phyloP scores from a whole-genome alignment of 2,329 filamentous ascomycete species.

The Neonectria punicea region DNA sequence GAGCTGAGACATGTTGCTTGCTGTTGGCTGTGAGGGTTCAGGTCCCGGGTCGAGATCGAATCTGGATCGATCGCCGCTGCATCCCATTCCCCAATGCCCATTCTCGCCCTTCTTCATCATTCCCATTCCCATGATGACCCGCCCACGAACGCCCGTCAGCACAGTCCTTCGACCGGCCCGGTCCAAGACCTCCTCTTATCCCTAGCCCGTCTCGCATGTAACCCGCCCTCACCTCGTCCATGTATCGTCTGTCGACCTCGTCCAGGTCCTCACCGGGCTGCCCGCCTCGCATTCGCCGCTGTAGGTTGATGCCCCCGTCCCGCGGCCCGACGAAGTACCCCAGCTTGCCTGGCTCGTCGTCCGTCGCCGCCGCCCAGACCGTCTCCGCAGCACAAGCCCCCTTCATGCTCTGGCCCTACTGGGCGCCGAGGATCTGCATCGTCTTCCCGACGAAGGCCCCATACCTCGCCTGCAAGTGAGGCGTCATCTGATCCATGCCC shows the following conservation, averaged over 20 bases:
- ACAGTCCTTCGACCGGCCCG: conserved; percentile 10
- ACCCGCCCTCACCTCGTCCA: conserved; percentile 28
- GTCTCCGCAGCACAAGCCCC: conserved; percentile 21
- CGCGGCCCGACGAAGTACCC: conserved; percentile 24
- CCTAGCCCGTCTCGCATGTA: conserved; percentile 26
- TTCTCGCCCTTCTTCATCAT: not conserved
- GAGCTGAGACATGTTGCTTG: not conserved
- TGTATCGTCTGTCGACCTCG: conserved; percentile 29
- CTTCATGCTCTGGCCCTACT: conserved; percentile 31
- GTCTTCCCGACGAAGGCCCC: conserved; percentile 21
- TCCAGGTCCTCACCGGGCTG: conserved; percentile 6
- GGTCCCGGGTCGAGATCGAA: conserved; percentile 2
- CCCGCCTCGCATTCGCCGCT: conserved; percentile 21
- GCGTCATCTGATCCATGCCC: conserved; percentile 33
- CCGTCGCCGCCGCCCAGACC: conserved; percentile 21
- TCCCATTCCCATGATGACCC: not conserved
- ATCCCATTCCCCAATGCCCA: not conserved
- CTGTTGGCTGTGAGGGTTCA: not conserved
- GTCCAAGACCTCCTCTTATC: not conserved
- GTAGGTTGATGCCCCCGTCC: conserved; percentile 16
- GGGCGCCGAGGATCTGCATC: conserved; percentile 29
- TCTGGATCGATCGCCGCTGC: conserved; percentile 4
- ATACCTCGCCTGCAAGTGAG: conserved; percentile 25
- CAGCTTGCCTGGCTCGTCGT: conserved; percentile 18
- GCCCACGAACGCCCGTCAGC: not conserved